Evolutionary conservation across 2,329 filamentous ascomycete species (phyloP).

Genomic region (Calonectria crousiana): DNA sequence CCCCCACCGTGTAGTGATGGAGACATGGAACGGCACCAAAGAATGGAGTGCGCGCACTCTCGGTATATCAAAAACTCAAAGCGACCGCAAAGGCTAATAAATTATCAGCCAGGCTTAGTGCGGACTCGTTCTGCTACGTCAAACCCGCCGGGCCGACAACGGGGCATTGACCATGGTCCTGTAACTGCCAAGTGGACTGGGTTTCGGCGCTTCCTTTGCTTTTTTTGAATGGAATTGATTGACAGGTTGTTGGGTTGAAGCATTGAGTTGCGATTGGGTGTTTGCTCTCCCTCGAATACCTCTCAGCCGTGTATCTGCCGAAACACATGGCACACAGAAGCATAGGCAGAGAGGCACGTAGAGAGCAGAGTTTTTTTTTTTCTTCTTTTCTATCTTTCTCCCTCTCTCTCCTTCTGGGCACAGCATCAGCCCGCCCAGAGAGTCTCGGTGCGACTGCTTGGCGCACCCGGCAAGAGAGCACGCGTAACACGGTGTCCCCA

Average conservation of each 20-base stretch:
- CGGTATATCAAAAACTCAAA: conserved; percentile 11
- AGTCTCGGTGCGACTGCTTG: not conserved
- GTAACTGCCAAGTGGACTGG: conserved; percentile 8
- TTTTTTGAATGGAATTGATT: conserved; percentile 12
- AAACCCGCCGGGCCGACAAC: conserved; percentile 6
- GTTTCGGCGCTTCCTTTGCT: conserved; percentile 10
- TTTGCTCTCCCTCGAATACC: not conserved
- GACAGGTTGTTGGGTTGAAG: conserved; percentile 1
- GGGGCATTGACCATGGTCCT: not conserved
- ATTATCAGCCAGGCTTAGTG: not conserved
- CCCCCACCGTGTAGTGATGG: not conserved
- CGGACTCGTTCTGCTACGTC: not conserved
- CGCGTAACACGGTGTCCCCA: conserved; percentile 19
- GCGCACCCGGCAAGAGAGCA: not conserved
- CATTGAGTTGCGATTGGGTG: not conserved
- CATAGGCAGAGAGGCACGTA: not conserved
- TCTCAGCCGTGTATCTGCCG: not conserved
- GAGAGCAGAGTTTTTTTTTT: not conserved
- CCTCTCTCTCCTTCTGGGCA: not conserved
- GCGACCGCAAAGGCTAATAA: not conserved
- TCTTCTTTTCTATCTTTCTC: not conserved
- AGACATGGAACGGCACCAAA: not conserved
- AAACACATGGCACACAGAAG: conserved; percentile 2
- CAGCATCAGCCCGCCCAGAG: not conserved
- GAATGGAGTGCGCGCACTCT: not conserved